Conservation (phyloP, 1,284 basidiomycete species). For the Salmacisia buchloeana region DNA sequence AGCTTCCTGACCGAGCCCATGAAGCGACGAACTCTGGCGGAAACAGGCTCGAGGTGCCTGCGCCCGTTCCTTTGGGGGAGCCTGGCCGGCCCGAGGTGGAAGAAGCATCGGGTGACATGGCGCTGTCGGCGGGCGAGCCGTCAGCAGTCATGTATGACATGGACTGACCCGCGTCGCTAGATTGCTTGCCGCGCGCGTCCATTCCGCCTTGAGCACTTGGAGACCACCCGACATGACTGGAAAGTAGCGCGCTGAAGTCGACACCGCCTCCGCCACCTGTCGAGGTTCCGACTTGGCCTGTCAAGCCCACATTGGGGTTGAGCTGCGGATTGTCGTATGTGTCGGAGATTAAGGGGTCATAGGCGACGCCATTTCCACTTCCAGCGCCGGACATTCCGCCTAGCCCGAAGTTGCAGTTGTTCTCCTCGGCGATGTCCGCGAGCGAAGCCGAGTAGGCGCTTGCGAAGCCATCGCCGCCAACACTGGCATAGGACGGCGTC, state of each 20-base stretch:
- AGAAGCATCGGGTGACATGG: slow-evolving; percentile 1
- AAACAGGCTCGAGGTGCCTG: neutral
- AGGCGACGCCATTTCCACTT: neutral
- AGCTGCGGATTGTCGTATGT: neutral
- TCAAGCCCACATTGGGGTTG: neutral
- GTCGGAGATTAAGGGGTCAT: slow-evolving; percentile 5
- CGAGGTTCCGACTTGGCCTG: no score
- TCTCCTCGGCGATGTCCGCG: slow-evolving; percentile 1
- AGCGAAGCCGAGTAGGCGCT: slow-evolving; percentile 2
- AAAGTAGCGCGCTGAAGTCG: neutral
- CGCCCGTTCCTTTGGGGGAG: neutral
- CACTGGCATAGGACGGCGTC: slow-evolving; percentile 1
- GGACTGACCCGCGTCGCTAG: neutral
- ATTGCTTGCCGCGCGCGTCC: neutral
- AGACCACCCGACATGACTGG: neutral
- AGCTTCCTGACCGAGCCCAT: neutral
- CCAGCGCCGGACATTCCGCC: neutral
- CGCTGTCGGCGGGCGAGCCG: neutral
- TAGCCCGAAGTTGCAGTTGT: neutral
- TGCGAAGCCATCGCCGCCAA: neutral
- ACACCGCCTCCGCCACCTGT: neutral
- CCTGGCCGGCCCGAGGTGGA: neutral
- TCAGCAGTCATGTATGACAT: neutral
- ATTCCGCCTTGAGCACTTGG: neutral
- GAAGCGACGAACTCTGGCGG: neutral